A percentile compares a stretch with the other conserved stretches of the same genome.
Conservation (phyloP, 805 yeast genomes). For the Candida sanyiensis region DNA sequence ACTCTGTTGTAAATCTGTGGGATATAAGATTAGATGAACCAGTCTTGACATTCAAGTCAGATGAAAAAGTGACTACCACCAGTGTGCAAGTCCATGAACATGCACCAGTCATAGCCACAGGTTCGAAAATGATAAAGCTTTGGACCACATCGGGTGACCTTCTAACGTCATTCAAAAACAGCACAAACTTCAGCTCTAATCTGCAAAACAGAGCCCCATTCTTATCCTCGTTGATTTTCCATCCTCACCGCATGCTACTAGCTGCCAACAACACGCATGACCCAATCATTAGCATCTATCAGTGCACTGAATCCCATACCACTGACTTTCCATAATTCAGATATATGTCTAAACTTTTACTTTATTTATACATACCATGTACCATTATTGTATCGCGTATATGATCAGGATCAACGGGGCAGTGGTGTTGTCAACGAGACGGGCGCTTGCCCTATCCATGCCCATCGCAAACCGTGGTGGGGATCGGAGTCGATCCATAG, state of each 20-base stretch:
- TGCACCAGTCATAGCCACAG: constrained; percentile 91
- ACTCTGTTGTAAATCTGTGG: constrained; percentile 85
- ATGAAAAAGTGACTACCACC: constrained; percentile 39
- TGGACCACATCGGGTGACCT: constrained; percentile 84
- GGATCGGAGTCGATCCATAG: too few relatives aligned
- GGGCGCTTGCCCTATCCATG: too few relatives aligned
- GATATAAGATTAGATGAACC: constrained; percentile 77
- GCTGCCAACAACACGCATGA: constrained; percentile 83
- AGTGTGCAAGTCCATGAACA: constrained; percentile 88
- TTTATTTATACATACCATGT: too few relatives aligned
- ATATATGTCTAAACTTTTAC: too few relatives aligned
- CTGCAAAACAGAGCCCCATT: constrained; percentile 34
- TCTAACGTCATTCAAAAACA: constrained; percentile 53
- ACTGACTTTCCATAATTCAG: constrained; percentile 4
- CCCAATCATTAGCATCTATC: constrained; percentile 59
- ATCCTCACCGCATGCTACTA: constrained; percentile 92
- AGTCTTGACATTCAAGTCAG: constrained; percentile 59
- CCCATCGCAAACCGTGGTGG: too few relatives aligned
- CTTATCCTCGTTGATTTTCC: constrained; percentile 66
- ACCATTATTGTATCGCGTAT: too few relatives aligned
- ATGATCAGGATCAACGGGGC: too few relatives aligned
- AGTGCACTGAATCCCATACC: constrained; percentile 35
- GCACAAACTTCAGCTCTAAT: constrained; percentile 19
- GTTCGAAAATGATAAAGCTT: constrained; percentile 68
- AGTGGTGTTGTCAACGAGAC: too few relatives aligned